Evolutionary conservation across 1,284 basidiomycete species (phyloP), one percentile per base, ranked within the genome.

Genomic region (Ceraceosorus bombacis): DNA sequence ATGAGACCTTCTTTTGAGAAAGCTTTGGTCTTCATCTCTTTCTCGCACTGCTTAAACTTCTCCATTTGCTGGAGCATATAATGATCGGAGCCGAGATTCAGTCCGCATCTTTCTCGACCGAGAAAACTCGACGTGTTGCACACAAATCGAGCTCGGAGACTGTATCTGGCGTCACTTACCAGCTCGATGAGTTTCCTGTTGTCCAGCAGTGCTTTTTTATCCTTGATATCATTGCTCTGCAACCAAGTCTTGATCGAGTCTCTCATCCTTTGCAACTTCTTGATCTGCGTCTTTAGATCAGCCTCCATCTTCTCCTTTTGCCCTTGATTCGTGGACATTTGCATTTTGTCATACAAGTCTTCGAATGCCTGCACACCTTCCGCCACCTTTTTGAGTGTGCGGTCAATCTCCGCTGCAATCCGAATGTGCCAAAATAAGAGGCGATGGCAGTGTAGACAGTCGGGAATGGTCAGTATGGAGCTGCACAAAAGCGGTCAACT

Each of bases 201-300:
- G 58, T 98, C 94, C 73, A 95, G 81, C 70, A 99, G 82, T 60
- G 85, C 82, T 49, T 87, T 86, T 85, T 98, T 99, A 85, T 99
- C 95, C 82, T 98, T 98, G 81, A 99, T 97, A 81, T 99, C 95
- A 80, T 90, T 94, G 80, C 87, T 92, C 56, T 91, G 88, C 49
- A 95, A 85, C 95, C 95, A 99, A 9, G 90, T 91, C 83, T 98
- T 98, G 81, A 99, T 97, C 83, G 97, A 93, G 82, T 99, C 95
- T 67, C 95, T 85, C 75, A 96, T 81, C 63, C 95, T 85, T 80
- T 99, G 95, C 4, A 99, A 86, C 81, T 98, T 97, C 86, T 99
- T 99, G 76, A 78, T 78, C 59, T 74, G 72, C 9, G 77, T 78
- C 62, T 78, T 78, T 58, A 78, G 70, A 57, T 78, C 77, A 8